A percentile compares a stretch with the other conserved stretches of the same genome.
phyloP scores from a whole-genome alignment of 176 grass and related monocot species.

The Oryza brachyantha region DNA sequence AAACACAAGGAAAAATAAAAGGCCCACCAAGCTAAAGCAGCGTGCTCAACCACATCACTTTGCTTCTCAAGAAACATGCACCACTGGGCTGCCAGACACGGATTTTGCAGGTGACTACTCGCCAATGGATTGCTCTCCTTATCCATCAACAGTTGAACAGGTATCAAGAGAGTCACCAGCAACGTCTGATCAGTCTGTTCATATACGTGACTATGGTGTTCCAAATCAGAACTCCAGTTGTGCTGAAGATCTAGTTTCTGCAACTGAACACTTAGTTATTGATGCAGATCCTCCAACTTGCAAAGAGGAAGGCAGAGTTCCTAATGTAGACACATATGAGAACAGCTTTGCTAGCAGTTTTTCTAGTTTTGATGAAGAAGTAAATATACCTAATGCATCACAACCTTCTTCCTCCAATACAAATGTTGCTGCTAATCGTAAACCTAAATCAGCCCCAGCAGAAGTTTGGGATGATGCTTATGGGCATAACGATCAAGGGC shows the following conservation, averaged over 20 bases:
- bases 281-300: constrained; percentile 26
- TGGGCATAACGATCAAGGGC: constrained; percentile 8
- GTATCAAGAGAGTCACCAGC: constrained; percentile 35
- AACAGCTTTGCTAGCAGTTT: constrained; percentile 39
- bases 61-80: constrained; percentile 32
- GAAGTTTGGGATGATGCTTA: constrained; percentile 33
- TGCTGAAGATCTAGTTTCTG: constrained; percentile 50
- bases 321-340: constrained; percentile 26
- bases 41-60: constrained; percentile 26
- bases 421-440: constrained; percentile 20
- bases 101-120: constrained; percentile 63
- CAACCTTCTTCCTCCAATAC: constrained; percentile 38
- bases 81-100: constrained; percentile 24
- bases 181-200: constrained; percentile 33
- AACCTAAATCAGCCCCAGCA: neutral
- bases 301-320: constrained; percentile 30
- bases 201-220: constrained; percentile 17
- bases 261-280: constrained; percentile 56
- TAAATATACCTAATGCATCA: constrained; percentile 15
- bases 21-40: constrained; percentile 45
- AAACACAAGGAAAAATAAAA: constrained; percentile 63
- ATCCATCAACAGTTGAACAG: constrained; percentile 41
- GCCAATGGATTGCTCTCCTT: constrained; percentile 91
- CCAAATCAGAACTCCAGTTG: constrained; percentile 30
- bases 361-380: constrained; percentile 47